Base-by-base conservation (phyloP, 495 filamentous ascomycete genomes). In the Xylaria castorea region DNA sequence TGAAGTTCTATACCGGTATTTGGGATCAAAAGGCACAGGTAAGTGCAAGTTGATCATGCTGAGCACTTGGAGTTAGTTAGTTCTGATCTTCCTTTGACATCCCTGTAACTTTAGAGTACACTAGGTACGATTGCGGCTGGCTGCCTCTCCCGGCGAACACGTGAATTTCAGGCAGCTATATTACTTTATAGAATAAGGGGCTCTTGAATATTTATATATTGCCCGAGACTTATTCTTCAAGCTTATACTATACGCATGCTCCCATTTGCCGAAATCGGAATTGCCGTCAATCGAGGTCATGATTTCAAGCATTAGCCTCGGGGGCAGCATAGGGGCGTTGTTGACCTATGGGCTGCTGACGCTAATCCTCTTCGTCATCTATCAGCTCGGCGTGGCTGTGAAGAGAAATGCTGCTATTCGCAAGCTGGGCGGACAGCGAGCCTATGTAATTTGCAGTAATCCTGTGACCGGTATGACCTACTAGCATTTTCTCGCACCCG, bases 381-480 rank as follows among this genome's bases (percentile, higher is more conserved):
- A 61, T 30, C 58, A 70, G 3, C 38, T 70, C 12, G 68, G 44
- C 1, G 18, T 61, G 27, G 27, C 53, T 18, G 68, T 50, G 40
- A 62, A 40, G 55, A 46, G 44, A n/a, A 44, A 70, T 70, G 25
- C 51, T 16, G 46, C 55, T 16, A 70, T 70, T 27, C 53, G 68
- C 18, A 61, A 62, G 40, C 20, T 70, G 38, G 68, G 68, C 14
- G 68, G 68, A 16, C 40, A 48, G 22, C 53, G 68, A 50, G 68
- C 68, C 55, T 40, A 63, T 48, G 16, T 60, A 5, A 36, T 70
- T 8, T 7, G 16, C 40, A 70, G 36, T 22, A 70, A 70, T 40
- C 68, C 68, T 1, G 22, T 70, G 27, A 61, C 68, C n/a, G 68
- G 66, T 69, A 69, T 61, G 66, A 30, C 36, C 25, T 20, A 3